Conservation (phyloP, 192 early-diverging fungal species). For the Jimgerdemannia flammicorona region DNA sequence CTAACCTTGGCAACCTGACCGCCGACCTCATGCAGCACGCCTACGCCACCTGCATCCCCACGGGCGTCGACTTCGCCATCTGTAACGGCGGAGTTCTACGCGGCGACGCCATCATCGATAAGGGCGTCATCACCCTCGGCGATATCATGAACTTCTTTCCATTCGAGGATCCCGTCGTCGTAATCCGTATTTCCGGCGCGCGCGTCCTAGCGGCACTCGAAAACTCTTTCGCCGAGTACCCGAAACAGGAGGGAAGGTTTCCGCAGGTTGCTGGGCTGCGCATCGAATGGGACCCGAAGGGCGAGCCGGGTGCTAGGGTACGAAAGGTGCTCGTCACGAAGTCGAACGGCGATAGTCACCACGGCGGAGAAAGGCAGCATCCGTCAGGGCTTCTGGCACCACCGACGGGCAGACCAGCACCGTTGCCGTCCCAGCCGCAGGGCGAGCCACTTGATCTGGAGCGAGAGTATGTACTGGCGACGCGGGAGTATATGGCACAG, state of each 20-base stretch:
- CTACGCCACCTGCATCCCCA: conserved; percentile 19
- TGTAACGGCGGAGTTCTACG: conserved; percentile 63
- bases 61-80: conserved; percentile 36
- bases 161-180: conserved; percentile 64
- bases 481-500: conserved; percentile 56
- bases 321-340: conserved; percentile 32
- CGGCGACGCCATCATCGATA: conserved; percentile 50
- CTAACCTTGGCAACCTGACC: conserved; percentile 57
- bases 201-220: conserved; percentile 61
- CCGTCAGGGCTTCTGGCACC: neutral
- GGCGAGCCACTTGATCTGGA: conserved; percentile 43
- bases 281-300: conserved; percentile 50
- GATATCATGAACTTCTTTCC: conserved; percentile 67
- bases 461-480: conserved; percentile 46
- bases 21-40: conserved; percentile 63
- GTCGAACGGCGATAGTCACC: neutral
- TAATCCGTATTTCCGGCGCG: conserved; percentile 55
- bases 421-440: conserved; percentile 26
- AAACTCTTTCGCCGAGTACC: conserved; percentile 61
- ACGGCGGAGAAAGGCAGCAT: conserved; percentile 7
- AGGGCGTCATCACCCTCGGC: conserved; percentile 52
- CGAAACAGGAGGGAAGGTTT: conserved; percentile 66
- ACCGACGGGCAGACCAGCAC: conserved; percentile 22
- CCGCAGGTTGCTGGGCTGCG: conserved; percentile 62
- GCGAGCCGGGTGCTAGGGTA: conserved; percentile 46